Evolutionary conservation across 2,329 filamentous ascomycete species (phyloP).

Genomic region (Chaetomium olivaceum): DNA sequence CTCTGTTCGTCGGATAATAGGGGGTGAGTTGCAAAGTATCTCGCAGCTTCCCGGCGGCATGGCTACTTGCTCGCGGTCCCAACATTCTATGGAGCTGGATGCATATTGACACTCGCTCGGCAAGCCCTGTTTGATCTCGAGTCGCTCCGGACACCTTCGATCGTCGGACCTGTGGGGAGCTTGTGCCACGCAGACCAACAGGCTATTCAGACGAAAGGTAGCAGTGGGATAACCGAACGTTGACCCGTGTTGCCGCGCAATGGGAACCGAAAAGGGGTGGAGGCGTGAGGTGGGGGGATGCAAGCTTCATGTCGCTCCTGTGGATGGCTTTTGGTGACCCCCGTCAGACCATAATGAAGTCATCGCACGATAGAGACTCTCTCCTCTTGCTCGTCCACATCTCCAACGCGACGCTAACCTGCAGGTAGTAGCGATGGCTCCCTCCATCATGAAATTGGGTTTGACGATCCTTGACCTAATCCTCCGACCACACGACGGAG

Average conservation of each 20-base stretch:
- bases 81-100: neutral
- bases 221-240: no score
- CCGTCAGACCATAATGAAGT: neutral
- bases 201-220: neutral
- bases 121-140: neutral
- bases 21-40: neutral
- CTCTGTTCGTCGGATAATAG: neutral
- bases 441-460: neutral
- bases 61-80: neutral
- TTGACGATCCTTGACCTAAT: neutral
- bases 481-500: neutral
- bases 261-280: neutral
- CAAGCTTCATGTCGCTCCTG: neutral
- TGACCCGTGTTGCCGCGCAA: no score
- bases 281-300: neutral
- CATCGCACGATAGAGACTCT: neutral
- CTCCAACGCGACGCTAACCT: neutral
- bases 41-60: neutral
- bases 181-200: neutral
- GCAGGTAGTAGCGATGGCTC: neutral
- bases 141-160: neutral
- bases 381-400: neutral
- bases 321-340: neutral
- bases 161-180: neutral
- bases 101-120: neutral